Base-by-base conservation (phyloP, 768 basidiomycete genomes). In the Suillus occidentalis region DNA sequence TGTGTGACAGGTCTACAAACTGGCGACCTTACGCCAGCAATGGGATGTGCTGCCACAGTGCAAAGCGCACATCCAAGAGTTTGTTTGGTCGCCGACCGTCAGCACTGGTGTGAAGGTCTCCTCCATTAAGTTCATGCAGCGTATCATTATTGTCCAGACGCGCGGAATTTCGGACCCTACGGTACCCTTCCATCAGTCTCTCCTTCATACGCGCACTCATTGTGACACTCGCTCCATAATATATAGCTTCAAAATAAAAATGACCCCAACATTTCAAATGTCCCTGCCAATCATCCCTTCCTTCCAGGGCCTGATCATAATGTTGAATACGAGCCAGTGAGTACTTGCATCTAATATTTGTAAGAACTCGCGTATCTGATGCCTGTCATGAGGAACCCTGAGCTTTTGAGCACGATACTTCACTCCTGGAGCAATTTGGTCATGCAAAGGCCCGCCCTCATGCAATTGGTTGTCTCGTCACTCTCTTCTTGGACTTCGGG, bases 101-200 rank as follows among this genome's bases (percentile, higher is more conserved):
- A 86, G 81, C 67, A 75, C 75, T 28, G 97, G 97, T 36, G 81
- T 94, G 57, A 89, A 85, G 73, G 75, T 95, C 20, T 89, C 89
- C 8, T 89, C 94, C 16, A 85, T 97, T 81, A 99, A 98, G 81
- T 96, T 95, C 77, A 83, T 94, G 71, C 96, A 98, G 76, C 87
- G 89, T 68, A 89, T 94, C 58, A 87, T 99, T 61, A 83, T 98
- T 68, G 90, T 97, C 1, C 95, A 98, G 71, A 95, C 93, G 57
- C 87, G 93, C 60, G 92, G 92, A 0, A 80, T 91, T 64, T 89
- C 89, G 39, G 97, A 99, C 78, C 97, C 97, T 63, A 84, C 97
- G 82, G 97, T 98, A 79, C 65, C 45, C 60, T 9, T 40, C 47
- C 36, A 39, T 42, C 18, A 6, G 55, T 34, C 43, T 47, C 4